Evolutionary conservation across 2,329 filamentous ascomycete species (phyloP).

Genomic region (Helotiales sp.): DNA sequence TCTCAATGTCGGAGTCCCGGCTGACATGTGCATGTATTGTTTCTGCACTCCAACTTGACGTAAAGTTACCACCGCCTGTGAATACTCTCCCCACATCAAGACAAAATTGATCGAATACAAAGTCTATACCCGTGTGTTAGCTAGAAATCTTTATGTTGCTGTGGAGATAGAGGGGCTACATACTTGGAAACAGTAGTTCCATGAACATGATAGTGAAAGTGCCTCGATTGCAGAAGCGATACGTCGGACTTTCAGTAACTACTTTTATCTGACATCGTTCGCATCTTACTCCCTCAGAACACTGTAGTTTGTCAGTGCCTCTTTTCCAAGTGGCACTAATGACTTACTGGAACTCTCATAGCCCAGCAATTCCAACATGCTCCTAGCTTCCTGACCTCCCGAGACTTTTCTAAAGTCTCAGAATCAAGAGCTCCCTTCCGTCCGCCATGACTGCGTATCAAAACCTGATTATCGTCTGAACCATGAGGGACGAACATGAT

Average conservation of each 20-base stretch:
- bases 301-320: constrained; percentile 9
- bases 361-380: constrained; percentile 30
- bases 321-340: not conserved
- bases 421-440: constrained; percentile 21
- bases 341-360: constrained; percentile 25
- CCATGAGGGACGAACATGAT: constrained; percentile 19
- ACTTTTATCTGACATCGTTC: constrained; percentile 13
- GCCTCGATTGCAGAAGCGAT: constrained; percentile 17
- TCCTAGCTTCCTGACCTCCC: constrained; percentile 23
- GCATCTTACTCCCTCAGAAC: constrained; percentile 20
- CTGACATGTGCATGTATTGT: constrained; percentile 5
- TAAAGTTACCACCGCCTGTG: not conserved
- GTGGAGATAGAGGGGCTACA: not conserved
- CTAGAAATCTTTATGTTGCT: not conserved
- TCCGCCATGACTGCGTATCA: constrained; percentile 7
- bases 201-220: constrained; percentile 7
- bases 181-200: constrained; percentile 19
- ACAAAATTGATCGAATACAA: not conserved
- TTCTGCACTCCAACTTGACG: not conserved
- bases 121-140: not conserved
- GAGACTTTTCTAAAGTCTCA: constrained; percentile 16
- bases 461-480: not conserved
- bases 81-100: not conserved
- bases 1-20: constrained; percentile 5
- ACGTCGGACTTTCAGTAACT: not conserved